Conservation (phyloP, 306 rosid genomes). For the Cucumis melo region DNA sequence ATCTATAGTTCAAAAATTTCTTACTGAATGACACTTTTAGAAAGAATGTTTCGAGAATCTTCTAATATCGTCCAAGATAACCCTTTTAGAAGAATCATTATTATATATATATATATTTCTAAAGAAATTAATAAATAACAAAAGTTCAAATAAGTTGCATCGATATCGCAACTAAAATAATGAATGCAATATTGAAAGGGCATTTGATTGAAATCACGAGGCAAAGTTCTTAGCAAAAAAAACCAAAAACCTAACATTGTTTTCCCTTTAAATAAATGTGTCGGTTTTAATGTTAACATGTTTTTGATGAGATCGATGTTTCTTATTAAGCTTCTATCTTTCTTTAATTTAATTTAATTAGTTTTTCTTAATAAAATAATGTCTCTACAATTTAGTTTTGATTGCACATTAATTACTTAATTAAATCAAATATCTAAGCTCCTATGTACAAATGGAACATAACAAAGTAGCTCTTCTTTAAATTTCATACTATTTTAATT, state of each 20-base stretch:
- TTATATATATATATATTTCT: neutral
- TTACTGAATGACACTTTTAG: no score
- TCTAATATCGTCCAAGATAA: no score
- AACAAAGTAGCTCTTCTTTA: neutral
- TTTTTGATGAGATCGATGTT: neutral
- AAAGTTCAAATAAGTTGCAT: neutral
- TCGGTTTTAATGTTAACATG: neutral
- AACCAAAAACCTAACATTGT: no score
- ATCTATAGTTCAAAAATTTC: no score
- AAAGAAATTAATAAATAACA: neutral
- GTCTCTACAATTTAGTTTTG: no score
- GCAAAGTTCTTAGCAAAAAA: no score
- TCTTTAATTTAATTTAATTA: no score
- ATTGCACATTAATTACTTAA: neutral
- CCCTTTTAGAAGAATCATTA: no score
- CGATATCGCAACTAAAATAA: neutral
- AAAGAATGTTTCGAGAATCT: no score
- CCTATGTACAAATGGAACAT: neutral
- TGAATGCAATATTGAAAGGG: neutral
- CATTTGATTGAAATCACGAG: neutral
- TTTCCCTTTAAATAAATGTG: neutral
- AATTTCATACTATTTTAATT: no score
- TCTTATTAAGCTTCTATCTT: no score
- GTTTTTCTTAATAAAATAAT: no score
- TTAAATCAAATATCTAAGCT: neutral